Percentiles rank a stretch among this genome's conserved stretches.
Conservation (phyloP, 164 flowering plant genomes). For the Vitis rotundifolia region DNA sequence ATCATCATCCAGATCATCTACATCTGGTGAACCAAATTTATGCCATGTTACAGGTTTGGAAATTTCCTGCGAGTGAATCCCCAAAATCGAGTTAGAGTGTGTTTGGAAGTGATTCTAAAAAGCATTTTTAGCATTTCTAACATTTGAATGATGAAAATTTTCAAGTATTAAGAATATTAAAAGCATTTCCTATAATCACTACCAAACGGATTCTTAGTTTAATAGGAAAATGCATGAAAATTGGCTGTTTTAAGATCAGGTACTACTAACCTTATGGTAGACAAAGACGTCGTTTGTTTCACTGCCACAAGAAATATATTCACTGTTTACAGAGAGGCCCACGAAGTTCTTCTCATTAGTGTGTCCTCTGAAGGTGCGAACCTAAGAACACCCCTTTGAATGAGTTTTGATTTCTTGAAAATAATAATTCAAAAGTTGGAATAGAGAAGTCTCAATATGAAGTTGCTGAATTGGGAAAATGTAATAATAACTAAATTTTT, state of each 20-base stretch:
- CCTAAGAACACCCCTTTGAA: constrained; percentile 44
- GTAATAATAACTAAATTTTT: no score
- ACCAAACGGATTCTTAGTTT: neutral
- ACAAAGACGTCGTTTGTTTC: constrained; percentile 95
- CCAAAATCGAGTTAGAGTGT: neutral
- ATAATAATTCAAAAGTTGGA: no score
- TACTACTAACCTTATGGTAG: constrained; percentile 80
- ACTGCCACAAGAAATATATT: constrained; percentile 95
- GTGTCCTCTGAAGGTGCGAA: constrained; percentile 89
- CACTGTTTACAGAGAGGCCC: constrained; percentile 83
- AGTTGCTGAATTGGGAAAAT: no score
- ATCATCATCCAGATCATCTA: constrained; percentile 78
- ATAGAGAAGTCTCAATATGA: no score
- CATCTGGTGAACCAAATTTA: constrained; percentile 69
- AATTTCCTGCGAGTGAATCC: constrained; percentile 60
- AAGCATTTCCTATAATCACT: neutral
- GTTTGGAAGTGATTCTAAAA: no score
- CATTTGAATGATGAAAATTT: no score
- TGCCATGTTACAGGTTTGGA: constrained; percentile 87
- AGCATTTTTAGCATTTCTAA: no score
- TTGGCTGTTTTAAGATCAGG: neutral
- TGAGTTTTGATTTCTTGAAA: neutral
- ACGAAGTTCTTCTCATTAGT: constrained; percentile 96
- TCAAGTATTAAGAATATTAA: no score
- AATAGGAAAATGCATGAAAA: neutral